Evolutionary conservation across 305 asterid genomes (phyloP).

Genomic region (Fraxinus latifolia): DNA sequence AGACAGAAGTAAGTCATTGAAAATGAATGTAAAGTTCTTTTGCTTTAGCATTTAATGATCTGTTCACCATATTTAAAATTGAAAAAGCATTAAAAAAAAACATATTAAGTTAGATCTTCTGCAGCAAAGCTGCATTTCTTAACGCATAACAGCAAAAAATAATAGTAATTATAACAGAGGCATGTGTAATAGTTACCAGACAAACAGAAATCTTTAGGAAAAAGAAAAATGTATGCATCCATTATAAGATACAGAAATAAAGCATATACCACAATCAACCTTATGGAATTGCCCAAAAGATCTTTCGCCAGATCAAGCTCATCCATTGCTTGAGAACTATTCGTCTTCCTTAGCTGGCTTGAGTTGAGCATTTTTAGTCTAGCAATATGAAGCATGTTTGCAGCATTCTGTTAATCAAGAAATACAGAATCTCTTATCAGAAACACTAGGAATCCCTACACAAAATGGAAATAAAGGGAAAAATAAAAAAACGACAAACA

Average conservation of each 20-base stretch:
- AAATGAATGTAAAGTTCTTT: not conserved
- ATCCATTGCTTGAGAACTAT: conserved; percentile 45
- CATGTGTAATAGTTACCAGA: not conserved
- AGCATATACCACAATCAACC: conserved; percentile 40
- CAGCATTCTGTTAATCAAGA: conserved; percentile 58
- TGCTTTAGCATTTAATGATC: not conserved
- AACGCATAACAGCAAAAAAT: not conserved
- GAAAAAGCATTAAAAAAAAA: not conserved
- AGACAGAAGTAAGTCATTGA: not conserved
- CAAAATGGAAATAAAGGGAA: not conserved
- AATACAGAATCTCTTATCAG: conserved; percentile 13
- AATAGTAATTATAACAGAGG: not conserved
- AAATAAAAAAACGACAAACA: not conserved
- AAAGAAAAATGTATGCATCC: not conserved
- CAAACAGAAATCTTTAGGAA: not conserved
- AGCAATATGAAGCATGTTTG: conserved; percentile 69
- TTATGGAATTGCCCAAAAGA: conserved; percentile 54
- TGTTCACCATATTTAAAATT: not conserved
- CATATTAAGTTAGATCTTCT: not conserved
- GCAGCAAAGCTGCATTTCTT: not conserved
- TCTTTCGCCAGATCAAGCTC: conserved; percentile 62
- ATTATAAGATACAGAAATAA: not conserved
- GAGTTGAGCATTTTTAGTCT: conserved; percentile 58
- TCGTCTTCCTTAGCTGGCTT: conserved; percentile 46
- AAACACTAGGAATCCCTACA: conserved; percentile 4